A percentile compares a stretch with the other conserved stretches of the same genome.
phyloP scores from a whole-genome alignment of 768 basidiomycete species.

The Serendipita vermifera region DNA sequence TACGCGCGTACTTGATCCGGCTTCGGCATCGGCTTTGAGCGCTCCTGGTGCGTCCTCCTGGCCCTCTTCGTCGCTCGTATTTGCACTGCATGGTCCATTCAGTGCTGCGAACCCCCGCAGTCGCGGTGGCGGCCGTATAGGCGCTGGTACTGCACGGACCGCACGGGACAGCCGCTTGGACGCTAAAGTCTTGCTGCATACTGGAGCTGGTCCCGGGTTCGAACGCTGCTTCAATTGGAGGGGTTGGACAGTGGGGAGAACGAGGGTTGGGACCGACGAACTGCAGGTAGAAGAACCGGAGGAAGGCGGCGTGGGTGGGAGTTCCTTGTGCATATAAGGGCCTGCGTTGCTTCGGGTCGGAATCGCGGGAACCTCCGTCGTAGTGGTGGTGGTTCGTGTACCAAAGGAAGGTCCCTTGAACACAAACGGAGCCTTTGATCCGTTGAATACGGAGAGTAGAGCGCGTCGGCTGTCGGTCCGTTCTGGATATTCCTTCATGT shows the following conservation, averaged over 20 bases:
- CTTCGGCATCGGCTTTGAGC: no score
- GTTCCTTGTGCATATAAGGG: background rate
- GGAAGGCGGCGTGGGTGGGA: constrained; percentile 1
- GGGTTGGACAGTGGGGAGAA: background rate
- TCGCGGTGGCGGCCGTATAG: background rate
- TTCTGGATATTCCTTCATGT: background rate
- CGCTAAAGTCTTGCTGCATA: background rate
- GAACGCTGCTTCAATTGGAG: background rate
- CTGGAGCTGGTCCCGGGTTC: background rate
- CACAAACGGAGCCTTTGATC: background rate
- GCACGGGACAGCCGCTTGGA: background rate
- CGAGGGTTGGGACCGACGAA: background rate
- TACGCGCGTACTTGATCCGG: no score
- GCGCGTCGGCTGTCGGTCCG: background rate
- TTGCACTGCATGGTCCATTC: background rate
- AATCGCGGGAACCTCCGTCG: no score
- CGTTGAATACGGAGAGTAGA: background rate
- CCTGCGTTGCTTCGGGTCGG: background rate
- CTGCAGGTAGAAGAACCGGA: background rate
- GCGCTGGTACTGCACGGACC: background rate
- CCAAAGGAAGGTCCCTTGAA: background rate
- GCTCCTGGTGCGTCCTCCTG: no score
- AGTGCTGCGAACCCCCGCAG: background rate
- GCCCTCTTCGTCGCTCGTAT: no score
- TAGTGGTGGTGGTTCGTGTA: background rate